Percentiles rank a stretch among this genome's conserved stretches.
Conservation (phyloP, 1,284 basidiomycete genomes). For the Cystobasidiaceae sp. region DNA sequence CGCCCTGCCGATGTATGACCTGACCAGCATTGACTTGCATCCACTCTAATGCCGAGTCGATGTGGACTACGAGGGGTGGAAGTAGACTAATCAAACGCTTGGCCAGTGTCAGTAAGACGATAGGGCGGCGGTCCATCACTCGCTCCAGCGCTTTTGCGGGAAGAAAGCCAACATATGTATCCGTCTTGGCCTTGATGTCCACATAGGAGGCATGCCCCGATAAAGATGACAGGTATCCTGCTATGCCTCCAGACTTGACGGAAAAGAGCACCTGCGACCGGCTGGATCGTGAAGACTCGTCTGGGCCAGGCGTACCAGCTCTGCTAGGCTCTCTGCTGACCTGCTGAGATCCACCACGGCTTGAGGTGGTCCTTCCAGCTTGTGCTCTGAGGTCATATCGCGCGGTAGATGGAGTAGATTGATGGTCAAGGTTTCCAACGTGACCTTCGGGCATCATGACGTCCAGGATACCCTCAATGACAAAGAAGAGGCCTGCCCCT, state of each 20-base stretch:
- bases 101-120: conserved; percentile 88
- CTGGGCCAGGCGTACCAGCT: too few relatives aligned
- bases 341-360: too few relatives aligned
- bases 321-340: too few relatives aligned
- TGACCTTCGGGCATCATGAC: conserved; percentile 65
- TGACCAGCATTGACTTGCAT: conserved; percentile 91
- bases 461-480: conserved; percentile 95
- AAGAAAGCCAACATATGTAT: conserved; percentile 92
- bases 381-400: too few relatives aligned
- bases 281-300: neutral
- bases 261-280: conserved; percentile 61
- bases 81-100: conserved; percentile 90
- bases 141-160: conserved; percentile 82
- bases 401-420: neutral
- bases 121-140: conserved; percentile 86
- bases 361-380: too few relatives aligned
- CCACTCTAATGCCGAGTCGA: conserved; percentile 97
- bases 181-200: conserved; percentile 92
- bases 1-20: conserved; percentile 84
- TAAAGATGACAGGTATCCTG: conserved; percentile 92
- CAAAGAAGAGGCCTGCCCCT: conserved; percentile 90
- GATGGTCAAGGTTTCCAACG: conserved; percentile 17
- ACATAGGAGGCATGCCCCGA: conserved; percentile 91
- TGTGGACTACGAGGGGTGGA: conserved; percentile 90
- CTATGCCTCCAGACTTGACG: conserved; percentile 95